These are phyloP conservation scores for Elsinoe arachidis DNA, from an alignment of 2,329 filamentous ascomycete species.

Conservation along the genomic window DNA sequence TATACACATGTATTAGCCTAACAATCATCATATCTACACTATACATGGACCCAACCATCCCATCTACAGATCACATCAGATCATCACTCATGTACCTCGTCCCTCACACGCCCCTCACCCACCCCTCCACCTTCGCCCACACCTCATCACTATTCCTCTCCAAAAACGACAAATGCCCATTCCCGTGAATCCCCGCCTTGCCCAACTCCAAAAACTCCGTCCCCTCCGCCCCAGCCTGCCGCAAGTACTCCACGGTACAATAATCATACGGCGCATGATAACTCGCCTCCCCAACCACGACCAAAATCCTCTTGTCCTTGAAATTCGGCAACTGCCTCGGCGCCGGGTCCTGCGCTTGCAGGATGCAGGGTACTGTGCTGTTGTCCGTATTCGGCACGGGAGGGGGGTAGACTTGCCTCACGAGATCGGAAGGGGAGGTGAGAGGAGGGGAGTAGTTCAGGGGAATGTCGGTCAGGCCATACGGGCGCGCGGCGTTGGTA, in stretches of 20 bases:
- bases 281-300: conserved; percentile 47
- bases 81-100: neutral
- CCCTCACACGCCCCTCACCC: neutral
- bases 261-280: conserved; percentile 49
- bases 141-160: conserved; percentile 45
- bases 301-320: conserved; percentile 37
- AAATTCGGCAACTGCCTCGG: conserved; percentile 43
- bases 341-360: conserved; percentile 30
- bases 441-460: conserved; percentile 29
- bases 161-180: conserved; percentile 49
- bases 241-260: conserved; percentile 45
- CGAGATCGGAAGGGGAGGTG: conserved; percentile 20
- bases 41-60: no score
- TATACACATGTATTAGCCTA: no score
- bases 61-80: no score
- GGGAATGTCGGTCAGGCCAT: conserved; percentile 28
- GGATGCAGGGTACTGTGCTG: conserved; percentile 25
- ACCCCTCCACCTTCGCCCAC: conserved; percentile 31
- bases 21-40: no score
- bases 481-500: conserved; percentile 20
- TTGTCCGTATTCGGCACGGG: conserved; percentile 23
- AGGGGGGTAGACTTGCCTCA: conserved; percentile 20
- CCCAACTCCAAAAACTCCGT: conserved; percentile 40
- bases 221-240: conserved; percentile 40
- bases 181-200: conserved; percentile 40